Evolutionary conservation across 192 early-diverging fungal genomes (phyloP).

Genomic region (Funneliformis mosseae): DNA sequence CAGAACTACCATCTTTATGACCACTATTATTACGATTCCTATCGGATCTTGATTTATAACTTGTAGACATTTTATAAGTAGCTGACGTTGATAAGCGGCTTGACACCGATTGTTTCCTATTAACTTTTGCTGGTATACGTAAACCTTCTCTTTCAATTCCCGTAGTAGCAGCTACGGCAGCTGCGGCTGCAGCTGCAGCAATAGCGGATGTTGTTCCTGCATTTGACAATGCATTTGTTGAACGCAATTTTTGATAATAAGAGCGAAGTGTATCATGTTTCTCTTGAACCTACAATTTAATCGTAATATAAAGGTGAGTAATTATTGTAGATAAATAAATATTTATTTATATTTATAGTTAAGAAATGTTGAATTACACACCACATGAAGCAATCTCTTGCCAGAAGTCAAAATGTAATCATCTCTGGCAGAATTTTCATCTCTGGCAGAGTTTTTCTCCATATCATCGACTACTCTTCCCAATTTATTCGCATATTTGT

Average conservation of each 20-base stretch:
- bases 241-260: slow-evolving; percentile 30
- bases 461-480: slow-evolving; percentile 29
- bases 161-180: not conserved
- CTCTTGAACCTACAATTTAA: slow-evolving; percentile 25
- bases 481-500: slow-evolving; percentile 33
- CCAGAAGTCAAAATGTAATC: slow-evolving; percentile 42
- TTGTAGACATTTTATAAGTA: not conserved
- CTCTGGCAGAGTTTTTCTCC: slow-evolving; percentile 31
- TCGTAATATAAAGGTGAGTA: not conserved
- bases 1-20: not conserved
- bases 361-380: slow-evolving; percentile 5
- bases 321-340: not conserved
- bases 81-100: slow-evolving; percentile 31
- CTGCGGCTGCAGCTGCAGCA: not conserved
- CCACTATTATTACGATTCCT: not conserved
- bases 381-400: slow-evolving; percentile 46
- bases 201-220: not conserved
- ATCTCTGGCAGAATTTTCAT: slow-evolving; percentile 40
- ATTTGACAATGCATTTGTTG: slow-evolving; percentile 26
- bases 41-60: not conserved
- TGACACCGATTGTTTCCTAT: slow-evolving; percentile 26
- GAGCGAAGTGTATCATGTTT: slow-evolving; percentile 28
- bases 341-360: not conserved
- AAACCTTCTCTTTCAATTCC: slow-evolving; percentile 11
- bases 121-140: slow-evolving; percentile 21